phyloP scores from a whole-genome alignment of 2,329 filamentous ascomycete species.

The Daldinia sp. region DNA sequence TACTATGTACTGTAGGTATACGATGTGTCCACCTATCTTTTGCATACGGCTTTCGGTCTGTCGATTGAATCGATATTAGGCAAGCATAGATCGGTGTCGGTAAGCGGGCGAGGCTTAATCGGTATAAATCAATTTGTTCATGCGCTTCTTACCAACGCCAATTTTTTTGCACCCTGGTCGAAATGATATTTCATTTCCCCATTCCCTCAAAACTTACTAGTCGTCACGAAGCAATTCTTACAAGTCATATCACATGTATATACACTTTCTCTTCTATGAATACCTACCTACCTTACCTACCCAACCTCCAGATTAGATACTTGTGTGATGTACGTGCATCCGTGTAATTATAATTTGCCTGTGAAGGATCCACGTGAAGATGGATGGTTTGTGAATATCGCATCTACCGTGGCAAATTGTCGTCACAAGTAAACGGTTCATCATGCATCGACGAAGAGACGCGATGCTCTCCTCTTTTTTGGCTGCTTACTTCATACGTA shows the following conservation, averaged over 20 bases:
- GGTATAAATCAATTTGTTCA: background rate
- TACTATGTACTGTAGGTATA: too few species aligned
- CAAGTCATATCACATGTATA: background rate
- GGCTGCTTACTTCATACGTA: constrained; percentile 10
- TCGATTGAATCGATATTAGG: background rate
- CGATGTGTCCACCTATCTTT: background rate
- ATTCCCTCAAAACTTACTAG: background rate
- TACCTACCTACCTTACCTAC: too few species aligned
- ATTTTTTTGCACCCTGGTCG: background rate
- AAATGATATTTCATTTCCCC: background rate
- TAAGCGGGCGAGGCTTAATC: background rate
- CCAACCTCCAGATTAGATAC: background rate
- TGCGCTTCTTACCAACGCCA: background rate
- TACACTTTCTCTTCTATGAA: background rate
- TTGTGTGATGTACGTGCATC: background rate
- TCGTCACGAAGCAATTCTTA: background rate
- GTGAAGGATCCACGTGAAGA: too few species aligned
- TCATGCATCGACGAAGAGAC: background rate
- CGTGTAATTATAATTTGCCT: background rate
- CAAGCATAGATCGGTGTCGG: too few species aligned
- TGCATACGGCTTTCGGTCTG: background rate
- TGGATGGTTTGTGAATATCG: background rate
- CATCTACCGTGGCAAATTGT: background rate
- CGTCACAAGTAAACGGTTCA: background rate
- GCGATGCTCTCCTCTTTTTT: background rate